Percentiles rank a stretch among this genome's conserved stretches.
phyloP scores from a whole-genome alignment of 352 stramenopile genomes.

The Saprolegnia diclina region DNA sequence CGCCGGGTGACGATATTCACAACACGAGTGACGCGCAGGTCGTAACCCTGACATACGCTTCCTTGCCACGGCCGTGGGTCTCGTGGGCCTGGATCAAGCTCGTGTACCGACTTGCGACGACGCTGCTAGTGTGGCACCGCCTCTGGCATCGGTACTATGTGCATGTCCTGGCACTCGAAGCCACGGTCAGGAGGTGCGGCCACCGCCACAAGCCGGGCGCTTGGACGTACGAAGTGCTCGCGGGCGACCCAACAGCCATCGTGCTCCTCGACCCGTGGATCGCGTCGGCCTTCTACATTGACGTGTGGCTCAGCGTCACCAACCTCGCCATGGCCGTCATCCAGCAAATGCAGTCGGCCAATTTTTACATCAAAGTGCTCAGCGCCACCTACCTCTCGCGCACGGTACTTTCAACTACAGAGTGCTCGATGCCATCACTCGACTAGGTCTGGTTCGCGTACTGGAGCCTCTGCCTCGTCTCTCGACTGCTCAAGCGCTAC shows the following conservation, averaged over 20 bases:
- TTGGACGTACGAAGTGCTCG: not conserved
- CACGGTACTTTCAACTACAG: not conserved
- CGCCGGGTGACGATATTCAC: not conserved
- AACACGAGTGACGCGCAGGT: not conserved
- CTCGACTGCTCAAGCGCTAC: not conserved
- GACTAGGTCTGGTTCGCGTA: conserved; percentile 22
- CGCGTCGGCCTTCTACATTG: not conserved
- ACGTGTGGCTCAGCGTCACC: not conserved
- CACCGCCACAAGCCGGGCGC: not conserved
- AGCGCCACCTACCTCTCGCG: not conserved
- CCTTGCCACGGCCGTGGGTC: not conserved
- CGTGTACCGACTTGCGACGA: not conserved
- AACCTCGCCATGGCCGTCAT: not conserved
- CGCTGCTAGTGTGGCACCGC: not conserved
- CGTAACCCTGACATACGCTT: not conserved
- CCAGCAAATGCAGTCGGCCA: not conserved
- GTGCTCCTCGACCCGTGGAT: conserved; percentile 3
- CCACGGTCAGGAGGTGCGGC: not conserved
- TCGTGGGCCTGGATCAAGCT: not conserved
- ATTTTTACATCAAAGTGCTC: not conserved
- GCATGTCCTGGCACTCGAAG: not conserved
- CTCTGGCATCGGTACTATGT: not conserved
- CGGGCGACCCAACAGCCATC: not conserved
- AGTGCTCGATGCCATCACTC: not conserved
- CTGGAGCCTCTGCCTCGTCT: not conserved